Conservation (phyloP, 768 basidiomycete species). For the Peribolospora baueri region DNA sequence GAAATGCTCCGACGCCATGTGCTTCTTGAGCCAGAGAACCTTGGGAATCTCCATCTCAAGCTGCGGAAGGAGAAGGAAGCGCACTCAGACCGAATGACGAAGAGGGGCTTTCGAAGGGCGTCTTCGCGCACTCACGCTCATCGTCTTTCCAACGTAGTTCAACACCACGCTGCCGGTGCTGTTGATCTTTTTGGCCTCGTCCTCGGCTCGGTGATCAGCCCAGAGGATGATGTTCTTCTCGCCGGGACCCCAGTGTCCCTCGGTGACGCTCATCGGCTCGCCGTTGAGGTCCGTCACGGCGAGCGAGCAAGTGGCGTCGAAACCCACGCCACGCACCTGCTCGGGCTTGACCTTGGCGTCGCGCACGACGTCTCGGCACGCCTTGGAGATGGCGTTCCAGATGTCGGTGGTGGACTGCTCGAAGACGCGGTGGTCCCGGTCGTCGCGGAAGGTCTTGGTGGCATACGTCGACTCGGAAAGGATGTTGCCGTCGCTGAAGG, state of each 20-base stretch:
- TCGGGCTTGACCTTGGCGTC: slow-evolving; percentile 32
- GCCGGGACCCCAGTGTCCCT: slow-evolving; percentile 23
- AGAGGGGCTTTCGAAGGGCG: no score
- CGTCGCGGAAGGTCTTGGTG: slow-evolving; percentile 67
- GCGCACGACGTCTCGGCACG: slow-evolving; percentile 30
- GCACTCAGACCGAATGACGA: no score
- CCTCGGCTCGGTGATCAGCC: slow-evolving; percentile 88
- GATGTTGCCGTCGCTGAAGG: slow-evolving; percentile 32
- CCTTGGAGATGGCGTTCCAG: slow-evolving; percentile 14
- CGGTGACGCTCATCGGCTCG: slow-evolving; percentile 47
- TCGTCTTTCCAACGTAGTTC: slow-evolving; percentile 83
- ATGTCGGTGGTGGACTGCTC: slow-evolving; percentile 77
- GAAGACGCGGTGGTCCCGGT: slow-evolving; percentile 68
- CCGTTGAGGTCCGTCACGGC: slow-evolving; percentile 59
- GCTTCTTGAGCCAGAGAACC: slow-evolving; percentile 73
- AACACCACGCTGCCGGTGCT: slow-evolving; percentile 56
- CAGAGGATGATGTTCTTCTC: slow-evolving; percentile 65
- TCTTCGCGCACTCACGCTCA: slow-evolving; percentile 29
- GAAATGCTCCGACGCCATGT: slow-evolving; percentile 53
- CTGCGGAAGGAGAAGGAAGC: slow-evolving; percentile 21
- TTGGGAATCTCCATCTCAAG: slow-evolving; percentile 98
- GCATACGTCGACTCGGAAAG: slow-evolving; percentile 55
- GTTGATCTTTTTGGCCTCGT: slow-evolving; percentile 79
- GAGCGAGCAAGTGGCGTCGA: slow-evolving; percentile 83
- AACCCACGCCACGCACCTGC: slow-evolving; percentile 40